A percentile compares a stretch with the other conserved stretches of the same genome.
These are phyloP conservation scores for Tylopilus balloui DNA, from an alignment of 768 basidiomycete genomes.

Conservation along the genomic window DNA sequence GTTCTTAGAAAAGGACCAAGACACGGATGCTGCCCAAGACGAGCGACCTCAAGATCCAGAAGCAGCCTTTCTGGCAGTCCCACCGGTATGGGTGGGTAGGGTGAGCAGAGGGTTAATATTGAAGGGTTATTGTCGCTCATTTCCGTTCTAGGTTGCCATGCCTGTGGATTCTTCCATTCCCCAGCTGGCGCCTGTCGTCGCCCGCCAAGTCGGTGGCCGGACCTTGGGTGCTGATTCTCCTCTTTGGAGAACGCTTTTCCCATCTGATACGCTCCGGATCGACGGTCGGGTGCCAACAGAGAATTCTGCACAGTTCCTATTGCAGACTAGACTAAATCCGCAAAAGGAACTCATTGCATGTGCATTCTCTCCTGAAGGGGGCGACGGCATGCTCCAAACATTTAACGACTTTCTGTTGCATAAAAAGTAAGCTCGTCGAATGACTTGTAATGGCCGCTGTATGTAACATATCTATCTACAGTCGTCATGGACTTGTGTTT, in stretches of 20 bases:
- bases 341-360: conserved; percentile 78
- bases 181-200: conserved; percentile 61
- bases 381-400: conserved; percentile 48
- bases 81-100: conserved; percentile 71
- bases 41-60: conserved; percentile 38
- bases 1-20: conserved; percentile 64
- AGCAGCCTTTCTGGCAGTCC: conserved; percentile 49
- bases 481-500: conserved; percentile 82
- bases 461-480: conserved; percentile 30
- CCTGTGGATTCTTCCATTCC: conserved; percentile 69
- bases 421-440: conserved; percentile 54
- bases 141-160: conserved; percentile 60
- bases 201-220: conserved; percentile 79
- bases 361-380: conserved; percentile 56
- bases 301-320: conserved; percentile 73
- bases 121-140: conserved; percentile 9
- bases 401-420: conserved; percentile 63
- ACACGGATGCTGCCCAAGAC: conserved; percentile 26
- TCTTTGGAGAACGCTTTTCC: conserved; percentile 77
- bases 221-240: conserved; percentile 49
- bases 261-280: conserved; percentile 62
- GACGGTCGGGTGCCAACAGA: conserved; percentile 79
- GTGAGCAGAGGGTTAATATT: conserved; percentile 37
- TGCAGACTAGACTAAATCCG: conserved; percentile 72
- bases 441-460: conserved; percentile 8